Conservation (phyloP, 1,284 basidiomycete species). For the Lentinula novae-zelandiae region DNA sequence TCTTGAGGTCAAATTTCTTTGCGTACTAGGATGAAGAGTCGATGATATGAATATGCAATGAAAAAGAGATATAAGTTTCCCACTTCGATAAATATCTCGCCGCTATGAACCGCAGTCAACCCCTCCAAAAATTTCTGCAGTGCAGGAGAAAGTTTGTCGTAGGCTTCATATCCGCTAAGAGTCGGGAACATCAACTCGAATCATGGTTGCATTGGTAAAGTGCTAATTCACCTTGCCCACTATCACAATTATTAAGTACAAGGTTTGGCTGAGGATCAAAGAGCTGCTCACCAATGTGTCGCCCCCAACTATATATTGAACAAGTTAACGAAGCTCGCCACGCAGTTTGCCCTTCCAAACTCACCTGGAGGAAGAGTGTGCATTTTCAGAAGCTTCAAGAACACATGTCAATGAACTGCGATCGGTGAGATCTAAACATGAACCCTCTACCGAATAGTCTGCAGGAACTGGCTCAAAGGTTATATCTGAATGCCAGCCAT, state of each 20-base stretch:
- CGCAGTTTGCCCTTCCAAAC: slow-evolving; percentile 10
- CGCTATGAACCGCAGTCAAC: slow-evolving; percentile 57
- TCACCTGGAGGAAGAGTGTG: slow-evolving; percentile 49
- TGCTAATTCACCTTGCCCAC: slow-evolving; percentile 33
- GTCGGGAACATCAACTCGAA: neutral
- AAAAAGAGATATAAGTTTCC: slow-evolving; percentile 2
- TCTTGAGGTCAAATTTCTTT: slow-evolving; percentile 22
- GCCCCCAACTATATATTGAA: slow-evolving; percentile 33
- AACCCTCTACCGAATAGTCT: slow-evolving; percentile 48
- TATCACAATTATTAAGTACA: slow-evolving; percentile 19
- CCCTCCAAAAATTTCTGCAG: slow-evolving; percentile 56
- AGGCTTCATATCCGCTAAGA: slow-evolving; percentile 54
- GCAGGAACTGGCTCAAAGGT: slow-evolving; percentile 68
- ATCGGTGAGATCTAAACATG: neutral
- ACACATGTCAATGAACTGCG: neutral
- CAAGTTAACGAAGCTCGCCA: slow-evolving; percentile 15
- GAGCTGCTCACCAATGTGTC: slow-evolving; percentile 40
- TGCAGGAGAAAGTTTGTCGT: slow-evolving; percentile 57
- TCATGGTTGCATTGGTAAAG: too few relatives aligned
- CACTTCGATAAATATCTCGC: slow-evolving; percentile 46
- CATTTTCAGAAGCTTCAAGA: slow-evolving; percentile 46
- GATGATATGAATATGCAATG: neutral
- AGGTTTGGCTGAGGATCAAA: neutral
- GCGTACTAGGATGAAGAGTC: slow-evolving; percentile 23
- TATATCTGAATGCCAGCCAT: slow-evolving; percentile 62